Base-by-base conservation (phyloP, 2,329 filamentous ascomycete species). In the Pleomassaria siparia region DNA sequence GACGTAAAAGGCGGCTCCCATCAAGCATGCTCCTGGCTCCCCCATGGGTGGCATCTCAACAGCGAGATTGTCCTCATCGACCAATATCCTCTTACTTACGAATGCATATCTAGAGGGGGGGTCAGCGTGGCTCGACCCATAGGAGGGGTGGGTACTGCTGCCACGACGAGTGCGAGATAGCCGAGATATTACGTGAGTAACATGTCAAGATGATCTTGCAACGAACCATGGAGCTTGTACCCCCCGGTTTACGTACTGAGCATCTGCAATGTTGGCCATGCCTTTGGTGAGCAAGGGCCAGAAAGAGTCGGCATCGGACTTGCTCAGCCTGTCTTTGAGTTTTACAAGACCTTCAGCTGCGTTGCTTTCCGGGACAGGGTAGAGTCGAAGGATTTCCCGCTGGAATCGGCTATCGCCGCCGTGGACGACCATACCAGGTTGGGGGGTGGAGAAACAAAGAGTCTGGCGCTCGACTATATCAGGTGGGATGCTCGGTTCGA, bases 1-100 rank as follows among this genome's bases (percentile, higher is more conserved):
- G 69, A 84, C 80, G 63, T 87, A 87, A 54, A 86, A 82, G 12
- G 81, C 85, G 8, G 83, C 77, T 15, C 82, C 84, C 74, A 87
- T 80, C 22, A 87, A 69, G 62, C 82, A 84, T 3, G 82, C 80
- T 24, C 82, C 82, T 30, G 77, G 77, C 60, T 84, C 81, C 18
- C 81, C 82, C 36, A 84, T 72, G 18, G 80, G 79, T 21, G 80
- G 80, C 74, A 84, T 81, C 58, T 84, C 81, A 20, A 85, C 76
- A 8, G 80, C 78, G 12, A 76, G 70, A 49, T 81, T 70, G 49
- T 81, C 74, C 50, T 86, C 83, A 57, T 83, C 79, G 21, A 79
- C 76, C 45, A 83, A 69, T 35, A 85, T 81, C 36, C 83, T 72
- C 63, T 86, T 86, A 37, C 84, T 82, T 32, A 88, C 82, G 59